phyloP scores from a whole-genome alignment of 148 eudicot genomes.

The Talinum fruticosum region DNA sequence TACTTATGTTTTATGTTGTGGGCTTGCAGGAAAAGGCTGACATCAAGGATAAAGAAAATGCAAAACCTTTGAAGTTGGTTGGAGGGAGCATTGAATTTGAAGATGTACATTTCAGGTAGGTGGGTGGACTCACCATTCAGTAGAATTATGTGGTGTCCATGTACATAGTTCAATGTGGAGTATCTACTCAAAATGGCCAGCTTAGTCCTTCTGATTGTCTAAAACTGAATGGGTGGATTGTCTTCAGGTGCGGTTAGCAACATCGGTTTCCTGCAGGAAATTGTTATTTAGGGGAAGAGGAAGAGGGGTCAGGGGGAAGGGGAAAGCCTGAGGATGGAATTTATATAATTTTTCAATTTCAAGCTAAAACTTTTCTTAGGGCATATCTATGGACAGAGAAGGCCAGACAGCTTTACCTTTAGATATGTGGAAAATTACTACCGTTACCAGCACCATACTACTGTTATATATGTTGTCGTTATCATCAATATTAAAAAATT shows the following conservation, averaged over 20 bases:
- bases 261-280: too few relatives aligned
- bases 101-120: slow-evolving; percentile 81
- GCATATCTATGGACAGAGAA: not conserved
- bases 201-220: too few relatives aligned
- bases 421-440: not conserved
- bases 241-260: too few relatives aligned
- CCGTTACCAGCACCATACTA: not conserved
- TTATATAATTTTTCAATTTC: too few relatives aligned
- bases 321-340: not conserved
- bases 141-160: not conserved
- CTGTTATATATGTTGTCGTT: not conserved
- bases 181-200: too few relatives aligned
- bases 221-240: too few relatives aligned
- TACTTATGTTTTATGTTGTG: slow-evolving; percentile 10
- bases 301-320: not conserved
- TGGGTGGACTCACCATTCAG: not conserved
- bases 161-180: not conserved
- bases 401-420: not conserved
- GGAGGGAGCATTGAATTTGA: slow-evolving; percentile 80
- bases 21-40: slow-evolving; percentile 66
- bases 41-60: slow-evolving; percentile 57
- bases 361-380: not conserved
- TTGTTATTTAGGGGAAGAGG: not conserved
- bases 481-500: not conserved
- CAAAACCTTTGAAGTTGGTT: slow-evolving; percentile 61